Evolutionary conservation across 306 rosid species (phyloP).

Genomic region (Senna tora): DNA sequence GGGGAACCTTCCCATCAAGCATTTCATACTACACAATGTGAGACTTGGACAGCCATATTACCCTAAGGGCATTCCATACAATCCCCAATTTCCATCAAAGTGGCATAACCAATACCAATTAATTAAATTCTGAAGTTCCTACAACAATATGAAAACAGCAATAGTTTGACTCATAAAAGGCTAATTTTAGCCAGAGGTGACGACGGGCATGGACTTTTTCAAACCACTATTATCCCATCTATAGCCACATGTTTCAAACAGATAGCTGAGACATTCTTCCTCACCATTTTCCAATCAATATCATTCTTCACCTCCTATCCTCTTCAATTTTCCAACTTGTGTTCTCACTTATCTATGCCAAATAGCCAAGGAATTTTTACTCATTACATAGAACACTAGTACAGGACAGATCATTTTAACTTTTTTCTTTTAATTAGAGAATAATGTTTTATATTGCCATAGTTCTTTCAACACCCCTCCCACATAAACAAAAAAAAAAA

Average conservation of each 20-base stretch:
- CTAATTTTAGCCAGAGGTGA: not conserved
- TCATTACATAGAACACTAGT: not conserved
- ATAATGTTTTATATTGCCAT: not conserved
- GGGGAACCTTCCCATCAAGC: too few relatives aligned
- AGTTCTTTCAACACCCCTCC: not conserved
- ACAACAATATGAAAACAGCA: not conserved
- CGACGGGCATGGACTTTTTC: not conserved
- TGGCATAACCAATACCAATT: not conserved
- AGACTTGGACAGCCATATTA: too few relatives aligned
- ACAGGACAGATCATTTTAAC: not conserved
- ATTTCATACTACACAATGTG: too few relatives aligned
- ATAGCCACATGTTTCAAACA: not conserved
- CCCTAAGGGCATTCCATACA: too few relatives aligned
- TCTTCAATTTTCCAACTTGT: not conserved
- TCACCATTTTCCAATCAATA: not conserved
- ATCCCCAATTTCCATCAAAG: too few relatives aligned
- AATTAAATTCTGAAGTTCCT: constrained; percentile 5
- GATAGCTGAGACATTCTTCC: not conserved
- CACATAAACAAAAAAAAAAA: not conserved
- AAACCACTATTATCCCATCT: not conserved
- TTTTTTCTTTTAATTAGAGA: not conserved
- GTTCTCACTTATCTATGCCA: not conserved
- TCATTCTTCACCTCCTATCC: constrained; percentile 8
- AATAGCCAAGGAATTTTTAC: not conserved
- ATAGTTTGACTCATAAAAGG: not conserved